Conservation (phyloP, 2,329 filamentous ascomycete genomes). For the Cladobotryum protrusum region DNA sequence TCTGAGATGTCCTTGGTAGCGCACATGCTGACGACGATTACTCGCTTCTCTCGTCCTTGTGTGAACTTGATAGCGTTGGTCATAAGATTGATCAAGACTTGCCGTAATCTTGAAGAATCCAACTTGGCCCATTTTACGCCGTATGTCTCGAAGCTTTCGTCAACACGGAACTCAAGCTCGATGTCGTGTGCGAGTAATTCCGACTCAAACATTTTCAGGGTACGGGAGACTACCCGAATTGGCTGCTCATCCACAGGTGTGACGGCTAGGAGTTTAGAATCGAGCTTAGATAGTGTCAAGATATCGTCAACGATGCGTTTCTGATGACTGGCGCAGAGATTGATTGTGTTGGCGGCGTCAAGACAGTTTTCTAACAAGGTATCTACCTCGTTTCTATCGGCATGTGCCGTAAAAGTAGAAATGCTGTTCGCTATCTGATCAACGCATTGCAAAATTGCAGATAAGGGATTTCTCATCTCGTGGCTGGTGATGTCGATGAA, state of each 20-base stretch:
- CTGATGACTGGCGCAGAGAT: slow-evolving; percentile 72
- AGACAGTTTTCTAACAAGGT: slow-evolving; percentile 50
- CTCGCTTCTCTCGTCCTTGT: slow-evolving; percentile 50
- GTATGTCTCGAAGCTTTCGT: slow-evolving; percentile 59
- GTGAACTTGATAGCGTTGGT: slow-evolving; percentile 62
- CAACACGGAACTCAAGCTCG: slow-evolving; percentile 60
- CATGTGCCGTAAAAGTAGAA: slow-evolving; percentile 32
- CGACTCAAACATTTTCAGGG: slow-evolving; percentile 73
- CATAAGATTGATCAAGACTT: slow-evolving; percentile 71
- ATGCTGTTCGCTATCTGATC: slow-evolving; percentile 61
- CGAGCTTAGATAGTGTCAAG: slow-evolving; percentile 61
- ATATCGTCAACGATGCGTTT: slow-evolving; percentile 66
- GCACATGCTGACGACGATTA: slow-evolving; percentile 59
- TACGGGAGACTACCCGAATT: slow-evolving; percentile 59
- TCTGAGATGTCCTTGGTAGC: slow-evolving; percentile 50
- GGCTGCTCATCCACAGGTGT: slow-evolving; percentile 66
- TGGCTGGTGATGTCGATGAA: slow-evolving; percentile 71
- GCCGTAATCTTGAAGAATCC: slow-evolving; percentile 67
- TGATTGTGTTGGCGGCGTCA: slow-evolving; percentile 76
- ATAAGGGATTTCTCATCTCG: slow-evolving; percentile 71
- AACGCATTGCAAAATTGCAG: slow-evolving; percentile 68
- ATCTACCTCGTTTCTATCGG: slow-evolving; percentile 39
- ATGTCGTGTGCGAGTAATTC: slow-evolving; percentile 69
- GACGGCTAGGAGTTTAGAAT: slow-evolving; percentile 63
- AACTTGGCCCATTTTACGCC: slow-evolving; percentile 66